Evolutionary conservation across 2,329 filamentous ascomycete species (phyloP).

Genomic region (Plenodomus tracheiphilus): DNA sequence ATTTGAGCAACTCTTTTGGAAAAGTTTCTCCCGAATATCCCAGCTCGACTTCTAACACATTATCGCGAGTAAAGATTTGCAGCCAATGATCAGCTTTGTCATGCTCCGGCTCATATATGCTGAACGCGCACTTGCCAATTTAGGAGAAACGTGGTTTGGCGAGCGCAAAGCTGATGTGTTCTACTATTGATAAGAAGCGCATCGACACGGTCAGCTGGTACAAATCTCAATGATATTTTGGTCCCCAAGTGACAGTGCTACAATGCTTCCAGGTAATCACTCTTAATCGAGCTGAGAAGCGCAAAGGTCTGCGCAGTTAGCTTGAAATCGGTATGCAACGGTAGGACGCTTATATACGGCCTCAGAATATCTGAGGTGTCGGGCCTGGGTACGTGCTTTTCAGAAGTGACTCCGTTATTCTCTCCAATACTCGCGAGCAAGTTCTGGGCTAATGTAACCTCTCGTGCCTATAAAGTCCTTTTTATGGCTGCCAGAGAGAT

Average conservation of each 20-base stretch:
- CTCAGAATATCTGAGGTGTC: conserved; percentile 2
- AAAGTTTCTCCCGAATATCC: conserved; percentile 2
- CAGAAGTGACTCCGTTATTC: too few species aligned
- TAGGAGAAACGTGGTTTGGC: conserved; percentile 1
- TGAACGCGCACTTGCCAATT: conserved; percentile 1
- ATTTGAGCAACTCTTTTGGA: not conserved
- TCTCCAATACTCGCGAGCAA: too few species aligned
- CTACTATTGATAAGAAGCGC: conserved; percentile 4
- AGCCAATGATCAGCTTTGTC: conserved; percentile 7
- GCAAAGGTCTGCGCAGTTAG: not conserved
- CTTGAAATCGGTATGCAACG: not conserved
- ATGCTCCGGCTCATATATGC: conserved; percentile 3
- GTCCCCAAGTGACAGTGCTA: conserved; percentile 4
- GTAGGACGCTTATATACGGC: conserved; percentile 5
- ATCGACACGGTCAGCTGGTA: conserved; percentile 6
- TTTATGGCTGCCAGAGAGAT: too few species aligned
- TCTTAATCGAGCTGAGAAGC: conserved; percentile 2
- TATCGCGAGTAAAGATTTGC: conserved; percentile 1
- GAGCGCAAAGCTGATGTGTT: conserved; percentile 4
- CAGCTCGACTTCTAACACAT: conserved; percentile 2
- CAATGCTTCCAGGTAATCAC: conserved; percentile 4
- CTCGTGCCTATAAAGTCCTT: too few species aligned
- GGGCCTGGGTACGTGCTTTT: conserved; percentile 2
- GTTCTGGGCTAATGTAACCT: too few species aligned
- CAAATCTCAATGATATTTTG: conserved; percentile 5